These are phyloP conservation scores for Mucor velutinosus DNA, from an alignment of 371 early-diverging fungal genomes.

Conservation along the genomic window DNA sequence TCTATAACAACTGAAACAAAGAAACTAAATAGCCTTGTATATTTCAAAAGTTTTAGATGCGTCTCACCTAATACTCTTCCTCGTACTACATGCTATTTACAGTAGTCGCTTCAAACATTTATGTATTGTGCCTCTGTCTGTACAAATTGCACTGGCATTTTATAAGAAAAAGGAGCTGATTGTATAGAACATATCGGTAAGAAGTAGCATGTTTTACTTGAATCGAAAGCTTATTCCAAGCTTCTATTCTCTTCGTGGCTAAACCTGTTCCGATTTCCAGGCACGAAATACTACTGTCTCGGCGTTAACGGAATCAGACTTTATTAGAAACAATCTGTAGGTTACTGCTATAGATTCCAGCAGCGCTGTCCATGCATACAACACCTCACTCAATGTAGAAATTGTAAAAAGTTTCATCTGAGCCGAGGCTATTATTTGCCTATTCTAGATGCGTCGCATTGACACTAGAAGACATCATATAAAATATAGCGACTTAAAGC, in stretches of 20 bases:
- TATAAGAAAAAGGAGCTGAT: too few species aligned
- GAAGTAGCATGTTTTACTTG: too few species aligned
- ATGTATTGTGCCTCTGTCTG: neutral
- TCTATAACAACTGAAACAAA: neutral
- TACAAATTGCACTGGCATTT: too few species aligned
- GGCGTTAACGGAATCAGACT: neutral
- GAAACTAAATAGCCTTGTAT: neutral
- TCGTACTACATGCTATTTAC: neutral
- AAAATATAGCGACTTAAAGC: too few species aligned
- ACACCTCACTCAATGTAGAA: too few species aligned
- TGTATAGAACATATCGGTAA: too few species aligned
- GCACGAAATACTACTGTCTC: neutral
- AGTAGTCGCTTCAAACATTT: neutral
- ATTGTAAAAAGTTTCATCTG: too few species aligned
- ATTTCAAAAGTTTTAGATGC: neutral
- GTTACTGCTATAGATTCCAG: too few species aligned
- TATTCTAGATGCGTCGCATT: too few species aligned
- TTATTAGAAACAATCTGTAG: neutral
- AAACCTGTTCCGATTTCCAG: neutral
- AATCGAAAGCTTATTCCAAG: neutral
- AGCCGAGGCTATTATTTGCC: too few species aligned
- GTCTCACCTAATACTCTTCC: neutral
- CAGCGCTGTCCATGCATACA: too few species aligned
- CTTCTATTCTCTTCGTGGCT: neutral
- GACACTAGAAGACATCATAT: too few species aligned